These are phyloP conservation scores for Amanita pseudoporphyria DNA, from an alignment of 768 basidiomycete genomes.

Conservation along the genomic window DNA sequence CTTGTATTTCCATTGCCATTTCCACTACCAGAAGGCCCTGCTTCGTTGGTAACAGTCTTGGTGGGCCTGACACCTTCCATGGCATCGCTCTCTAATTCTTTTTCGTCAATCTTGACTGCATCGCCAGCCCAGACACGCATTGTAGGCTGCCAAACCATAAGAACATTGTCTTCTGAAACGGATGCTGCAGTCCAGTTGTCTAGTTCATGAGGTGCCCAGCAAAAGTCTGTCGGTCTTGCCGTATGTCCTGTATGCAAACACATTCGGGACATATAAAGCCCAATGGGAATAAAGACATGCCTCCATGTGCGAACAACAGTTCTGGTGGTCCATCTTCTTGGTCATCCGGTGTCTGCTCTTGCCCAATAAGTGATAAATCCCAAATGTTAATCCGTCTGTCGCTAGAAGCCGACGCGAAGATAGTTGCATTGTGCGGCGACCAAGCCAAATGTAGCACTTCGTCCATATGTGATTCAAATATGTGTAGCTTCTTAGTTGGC, in stretches of 20 bases:
- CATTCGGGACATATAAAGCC: slow-evolving; percentile 2
- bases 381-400: slow-evolving; percentile 93
- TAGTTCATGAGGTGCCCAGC: slow-evolving; percentile 79
- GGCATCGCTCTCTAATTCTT: slow-evolving; percentile 72
- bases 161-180: slow-evolving; percentile 93
- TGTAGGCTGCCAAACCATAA: slow-evolving; percentile 97
- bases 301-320: slow-evolving; percentile 92
- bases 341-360: slow-evolving; percentile 96
- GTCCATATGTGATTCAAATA: slow-evolving; percentile 89
- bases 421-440: slow-evolving; percentile 88
- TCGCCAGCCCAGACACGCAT: slow-evolving; percentile 93
- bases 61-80: slow-evolving; percentile 66
- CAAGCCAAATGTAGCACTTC: slow-evolving; percentile 92
- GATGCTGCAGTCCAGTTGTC: slow-evolving; percentile 84
- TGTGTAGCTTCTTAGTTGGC: slow-evolving; percentile 70
- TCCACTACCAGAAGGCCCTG: slow-evolving; percentile 12
- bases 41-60: slow-evolving; percentile 11
- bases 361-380: slow-evolving; percentile 87
- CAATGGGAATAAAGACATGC: slow-evolving; percentile 29
- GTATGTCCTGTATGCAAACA: slow-evolving; percentile 61
- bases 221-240: slow-evolving; percentile 85
- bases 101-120: slow-evolving; percentile 73
- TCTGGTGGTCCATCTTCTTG: slow-evolving; percentile 98
- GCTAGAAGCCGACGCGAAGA: slow-evolving; percentile 92
- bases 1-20: slow-evolving; percentile 23